Evolutionary conservation across 192 early-diverging fungal species (phyloP).

Genomic region (Blastocladiella britannica): DNA sequence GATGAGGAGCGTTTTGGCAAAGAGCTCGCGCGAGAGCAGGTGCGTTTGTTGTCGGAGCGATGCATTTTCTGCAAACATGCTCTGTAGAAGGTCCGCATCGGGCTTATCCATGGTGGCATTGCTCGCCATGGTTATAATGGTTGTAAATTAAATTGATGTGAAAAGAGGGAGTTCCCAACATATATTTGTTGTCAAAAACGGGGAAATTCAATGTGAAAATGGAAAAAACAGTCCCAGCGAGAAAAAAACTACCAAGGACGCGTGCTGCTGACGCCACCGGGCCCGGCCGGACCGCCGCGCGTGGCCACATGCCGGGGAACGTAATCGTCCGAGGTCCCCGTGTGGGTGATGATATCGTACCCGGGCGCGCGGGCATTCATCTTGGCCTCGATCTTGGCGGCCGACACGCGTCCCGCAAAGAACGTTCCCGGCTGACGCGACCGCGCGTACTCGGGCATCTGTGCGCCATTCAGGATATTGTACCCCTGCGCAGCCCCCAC

Average conservation of each 20-base stretch:
- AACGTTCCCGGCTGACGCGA: background rate
- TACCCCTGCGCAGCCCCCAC: too few species aligned
- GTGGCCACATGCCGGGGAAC: too few species aligned
- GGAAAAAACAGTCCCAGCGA: too few species aligned
- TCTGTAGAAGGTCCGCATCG: slow-evolving; percentile 28
- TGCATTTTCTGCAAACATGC: slow-evolving; percentile 28
- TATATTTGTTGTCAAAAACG: too few species aligned
- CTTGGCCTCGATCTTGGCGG: background rate
- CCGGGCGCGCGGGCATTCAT: background rate
- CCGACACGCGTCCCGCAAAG: background rate
- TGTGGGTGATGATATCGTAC: too few species aligned
- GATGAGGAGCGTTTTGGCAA: slow-evolving; percentile 21
- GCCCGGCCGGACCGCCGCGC: too few species aligned
- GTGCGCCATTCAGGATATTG: background rate
- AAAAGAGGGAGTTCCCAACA: too few species aligned
- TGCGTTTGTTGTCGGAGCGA: slow-evolving; percentile 1
- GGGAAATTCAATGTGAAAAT: too few species aligned
- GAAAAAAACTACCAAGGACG: too few species aligned
- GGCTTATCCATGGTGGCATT: slow-evolving; percentile 28
- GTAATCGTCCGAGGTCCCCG: too few species aligned
- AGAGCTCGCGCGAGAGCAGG: slow-evolving; percentile 12
- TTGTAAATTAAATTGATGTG: slow-evolving; percentile 2
- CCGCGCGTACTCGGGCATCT: background rate
- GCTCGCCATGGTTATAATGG: background rate
- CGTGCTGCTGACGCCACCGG: too few species aligned